Conservation (phyloP, 2,329 filamentous ascomycete species). For the Elsinoe australis region DNA sequence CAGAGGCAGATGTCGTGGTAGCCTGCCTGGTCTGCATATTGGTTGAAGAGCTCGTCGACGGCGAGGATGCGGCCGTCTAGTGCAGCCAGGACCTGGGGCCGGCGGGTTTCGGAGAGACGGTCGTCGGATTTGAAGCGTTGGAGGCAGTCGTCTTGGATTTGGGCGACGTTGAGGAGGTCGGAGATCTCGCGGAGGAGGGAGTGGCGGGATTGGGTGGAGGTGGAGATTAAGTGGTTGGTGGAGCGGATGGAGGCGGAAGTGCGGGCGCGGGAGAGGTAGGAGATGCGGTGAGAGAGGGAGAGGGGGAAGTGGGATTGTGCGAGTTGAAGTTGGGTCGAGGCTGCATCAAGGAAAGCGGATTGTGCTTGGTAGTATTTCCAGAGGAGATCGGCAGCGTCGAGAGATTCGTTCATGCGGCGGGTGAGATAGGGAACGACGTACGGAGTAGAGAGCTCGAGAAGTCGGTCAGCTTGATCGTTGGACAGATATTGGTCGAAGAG, state of each 20-base stretch:
- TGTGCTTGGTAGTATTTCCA: constrained; percentile 89
- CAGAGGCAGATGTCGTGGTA: constrained; percentile 92
- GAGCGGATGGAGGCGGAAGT: constrained; percentile 84
- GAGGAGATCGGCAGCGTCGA: constrained; percentile 77
- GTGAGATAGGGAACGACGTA: constrained; percentile 82
- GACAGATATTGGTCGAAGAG: constrained; percentile 97
- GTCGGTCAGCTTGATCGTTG: constrained; percentile 74
- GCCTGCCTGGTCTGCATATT: constrained; percentile 79
- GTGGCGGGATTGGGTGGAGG: constrained; percentile 56
- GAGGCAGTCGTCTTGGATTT: constrained; percentile 87
- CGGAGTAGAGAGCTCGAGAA: constrained; percentile 75
- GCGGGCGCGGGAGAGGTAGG: constrained; percentile 81
- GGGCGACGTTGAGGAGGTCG: constrained; percentile 82
- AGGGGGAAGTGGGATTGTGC: constrained; percentile 76
- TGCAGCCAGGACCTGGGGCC: constrained; percentile 54
- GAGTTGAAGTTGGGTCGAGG: constrained; percentile 74
- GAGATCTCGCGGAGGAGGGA: constrained; percentile 75
- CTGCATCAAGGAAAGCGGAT: constrained; percentile 75
- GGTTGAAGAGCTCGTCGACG: constrained; percentile 84
- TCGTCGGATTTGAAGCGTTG: constrained; percentile 66
- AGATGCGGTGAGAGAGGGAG: constrained; percentile 75
- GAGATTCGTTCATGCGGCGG: constrained; percentile 62
- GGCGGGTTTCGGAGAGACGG: constrained; percentile 58
- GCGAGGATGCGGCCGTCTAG: constrained; percentile 72
- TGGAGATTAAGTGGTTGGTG: constrained; percentile 55